Evolutionary conservation across 805 yeast genomes (phyloP), one percentile per base, ranked within the genome.

Genomic region (Lipomyces anomalus): DNA sequence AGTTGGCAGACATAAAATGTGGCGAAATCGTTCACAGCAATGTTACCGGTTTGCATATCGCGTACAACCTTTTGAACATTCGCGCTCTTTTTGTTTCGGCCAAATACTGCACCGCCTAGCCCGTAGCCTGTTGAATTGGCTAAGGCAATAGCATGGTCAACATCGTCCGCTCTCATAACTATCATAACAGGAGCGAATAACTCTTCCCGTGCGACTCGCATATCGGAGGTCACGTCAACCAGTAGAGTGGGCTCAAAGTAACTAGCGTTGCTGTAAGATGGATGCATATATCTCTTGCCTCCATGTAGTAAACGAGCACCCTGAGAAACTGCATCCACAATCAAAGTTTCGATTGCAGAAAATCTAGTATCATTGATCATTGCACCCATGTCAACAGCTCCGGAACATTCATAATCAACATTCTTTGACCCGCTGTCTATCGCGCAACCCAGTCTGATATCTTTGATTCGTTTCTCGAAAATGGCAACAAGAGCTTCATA

Each of bases 11-110:
- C 86, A 60, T 89, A 53, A 61, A 80, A 92, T 0, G 97, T 90
- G 5, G 97, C 99, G 71, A 92, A 92, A 68, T 92, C 99, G 64
- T 92, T 92, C 51, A 92, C 85, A 6, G 98, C 96, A 38, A 92
- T 95, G 61, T 89, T 92, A 21, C 98, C 99, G 35, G 89, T 75
- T 30, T 79, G 73, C 56, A 92, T 65, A 6, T 67, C 63, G 55
- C 79, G 71, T 9, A 89, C 84, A 24, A 87, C 78, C 40, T 68
- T 66, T 58, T 79, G 76, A 47, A 88, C 75, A 42, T 73, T 75
- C 4, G 63, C 57, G 61, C 76, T 75, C 57, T 75, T 71, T 13
- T 46, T 41, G 35, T 33, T 22, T 17, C 70, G 68, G 22, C 97
- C 94, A 65, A 89, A 92, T 0, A 92, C 83, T 0, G 97, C 84